Percentiles rank a stretch among this genome's conserved stretches.
These are phyloP conservation scores for Linum usitatissimum DNA, from an alignment of 345 rosid species.

Conservation along the genomic window DNA sequence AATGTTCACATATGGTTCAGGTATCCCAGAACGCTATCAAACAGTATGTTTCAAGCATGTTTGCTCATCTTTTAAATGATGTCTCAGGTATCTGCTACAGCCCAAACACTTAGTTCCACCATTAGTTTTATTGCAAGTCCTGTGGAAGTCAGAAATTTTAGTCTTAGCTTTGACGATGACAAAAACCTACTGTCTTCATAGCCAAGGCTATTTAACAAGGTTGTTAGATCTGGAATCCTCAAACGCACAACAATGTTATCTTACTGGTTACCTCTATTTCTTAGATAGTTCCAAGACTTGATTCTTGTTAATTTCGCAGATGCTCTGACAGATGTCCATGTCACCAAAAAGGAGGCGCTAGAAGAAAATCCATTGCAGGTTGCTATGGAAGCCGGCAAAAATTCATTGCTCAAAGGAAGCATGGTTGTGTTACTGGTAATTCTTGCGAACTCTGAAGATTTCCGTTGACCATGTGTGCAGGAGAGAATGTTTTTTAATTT, in stretches of 20 bases:
- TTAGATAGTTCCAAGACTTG: not conserved
- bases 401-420: conserved; percentile 77
- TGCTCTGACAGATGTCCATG: conserved; percentile 40
- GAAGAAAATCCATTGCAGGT: conserved; percentile 48
- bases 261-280: conserved; percentile 2
- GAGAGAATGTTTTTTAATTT: not conserved
- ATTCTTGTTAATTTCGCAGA: conserved; percentile 34
- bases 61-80: conserved; percentile 62
- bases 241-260: not conserved
- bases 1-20: conserved; percentile 44
- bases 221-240: not conserved
- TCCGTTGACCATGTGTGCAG: conserved; percentile 4
- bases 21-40: conserved; percentile 61
- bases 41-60: conserved; percentile 49
- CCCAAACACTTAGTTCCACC: not conserved
- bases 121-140: not conserved
- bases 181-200: not conserved
- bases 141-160: conserved; percentile 4
- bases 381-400: conserved; percentile 67
- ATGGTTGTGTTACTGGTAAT: conserved; percentile 67
- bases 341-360: conserved; percentile 46
- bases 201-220: not conserved
- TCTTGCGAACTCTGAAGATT: conserved; percentile 1
- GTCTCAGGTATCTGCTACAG: conserved; percentile 52
- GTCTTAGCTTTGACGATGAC: conserved; percentile 2